These are phyloP conservation scores for Quercus robur DNA, from an alignment of 306 rosid genomes.

Conservation along the genomic window DNA sequence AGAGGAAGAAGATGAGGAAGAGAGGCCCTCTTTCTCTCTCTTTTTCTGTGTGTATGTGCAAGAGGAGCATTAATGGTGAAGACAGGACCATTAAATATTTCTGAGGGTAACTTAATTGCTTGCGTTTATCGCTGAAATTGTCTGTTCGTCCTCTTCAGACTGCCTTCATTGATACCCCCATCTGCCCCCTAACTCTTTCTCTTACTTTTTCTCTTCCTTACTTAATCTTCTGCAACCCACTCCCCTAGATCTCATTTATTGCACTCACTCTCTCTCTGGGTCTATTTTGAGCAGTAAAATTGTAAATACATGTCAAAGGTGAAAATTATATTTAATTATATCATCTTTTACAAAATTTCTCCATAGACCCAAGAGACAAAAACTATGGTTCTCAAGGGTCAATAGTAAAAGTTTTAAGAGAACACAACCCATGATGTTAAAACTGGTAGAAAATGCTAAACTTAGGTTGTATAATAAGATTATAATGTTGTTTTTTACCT, in stretches of 20 bases:
- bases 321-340: neutral
- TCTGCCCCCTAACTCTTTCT: slow-evolving; percentile 3
- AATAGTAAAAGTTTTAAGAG: slow-evolving; percentile 6
- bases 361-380: neutral
- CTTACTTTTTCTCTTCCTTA: neutral
- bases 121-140: slow-evolving; percentile 25
- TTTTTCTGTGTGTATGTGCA: neutral
- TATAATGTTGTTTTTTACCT: slow-evolving; percentile 8
- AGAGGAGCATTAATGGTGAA: slow-evolving; percentile 27
- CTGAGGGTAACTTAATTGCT: slow-evolving; percentile 16
- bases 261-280: neutral
- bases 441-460: neutral
- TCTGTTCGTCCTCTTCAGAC: slow-evolving; percentile 7
- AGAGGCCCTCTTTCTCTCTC: neutral
- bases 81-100: slow-evolving; percentile 23
- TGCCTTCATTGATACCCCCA: slow-evolving; percentile 23
- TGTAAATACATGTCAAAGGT: slow-evolving; percentile 6
- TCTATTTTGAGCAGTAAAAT: neutral
- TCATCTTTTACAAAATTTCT: neutral
- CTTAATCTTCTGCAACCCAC: slow-evolving; percentile 33
- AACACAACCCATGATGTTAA: slow-evolving; percentile 3
- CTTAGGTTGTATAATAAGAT: neutral
- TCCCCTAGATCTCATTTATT: slow-evolving; percentile 24
- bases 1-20: neutral
- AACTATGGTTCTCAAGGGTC: neutral